phyloP scores from a whole-genome alignment of 2,329 filamentous ascomycete genomes.

The Penicillium sp. region DNA sequence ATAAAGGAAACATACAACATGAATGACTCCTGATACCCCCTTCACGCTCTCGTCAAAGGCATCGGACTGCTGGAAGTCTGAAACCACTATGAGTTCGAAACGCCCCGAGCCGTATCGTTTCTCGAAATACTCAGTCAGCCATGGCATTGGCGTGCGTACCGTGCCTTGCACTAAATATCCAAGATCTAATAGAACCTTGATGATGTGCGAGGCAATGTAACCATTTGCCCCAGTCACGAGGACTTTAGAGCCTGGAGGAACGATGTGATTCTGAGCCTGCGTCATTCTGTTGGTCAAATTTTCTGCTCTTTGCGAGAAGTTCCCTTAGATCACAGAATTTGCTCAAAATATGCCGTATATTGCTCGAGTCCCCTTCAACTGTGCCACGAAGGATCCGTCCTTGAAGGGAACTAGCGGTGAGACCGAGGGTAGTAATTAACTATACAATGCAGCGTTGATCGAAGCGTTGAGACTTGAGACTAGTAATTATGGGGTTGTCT shows the following conservation, averaged over 20 bases:
- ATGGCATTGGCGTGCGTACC: slow-evolving; percentile 31
- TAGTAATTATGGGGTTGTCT: not conserved
- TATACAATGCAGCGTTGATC: too few species aligned
- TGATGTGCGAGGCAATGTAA: slow-evolving; percentile 39
- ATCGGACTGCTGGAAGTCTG: slow-evolving; percentile 31
- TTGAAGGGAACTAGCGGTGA: not conserved
- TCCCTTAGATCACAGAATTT: not conserved
- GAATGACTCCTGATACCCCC: slow-evolving; percentile 26
- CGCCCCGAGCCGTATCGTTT: slow-evolving; percentile 20
- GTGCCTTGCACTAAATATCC: slow-evolving; percentile 43
- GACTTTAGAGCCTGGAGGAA: slow-evolving; percentile 28
- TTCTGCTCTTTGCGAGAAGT: too few species aligned
- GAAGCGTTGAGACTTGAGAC: not conserved
- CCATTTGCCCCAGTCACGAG: slow-evolving; percentile 44
- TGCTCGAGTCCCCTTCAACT: not conserved
- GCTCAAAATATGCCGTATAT: not conserved
- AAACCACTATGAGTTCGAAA: slow-evolving; percentile 36
- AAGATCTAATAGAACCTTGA: slow-evolving; percentile 34
- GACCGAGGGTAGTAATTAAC: not conserved
- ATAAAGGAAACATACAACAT: slow-evolving; percentile 12
- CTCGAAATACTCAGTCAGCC: slow-evolving; percentile 30
- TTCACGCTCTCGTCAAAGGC: slow-evolving; percentile 37
- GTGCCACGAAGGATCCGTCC: too few species aligned
- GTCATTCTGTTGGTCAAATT: not conserved
- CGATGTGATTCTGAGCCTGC: slow-evolving; percentile 3